phyloP scores from a whole-genome alignment of 1,139 yeast species.

The Zygotorulaspora mrakii region DNA sequence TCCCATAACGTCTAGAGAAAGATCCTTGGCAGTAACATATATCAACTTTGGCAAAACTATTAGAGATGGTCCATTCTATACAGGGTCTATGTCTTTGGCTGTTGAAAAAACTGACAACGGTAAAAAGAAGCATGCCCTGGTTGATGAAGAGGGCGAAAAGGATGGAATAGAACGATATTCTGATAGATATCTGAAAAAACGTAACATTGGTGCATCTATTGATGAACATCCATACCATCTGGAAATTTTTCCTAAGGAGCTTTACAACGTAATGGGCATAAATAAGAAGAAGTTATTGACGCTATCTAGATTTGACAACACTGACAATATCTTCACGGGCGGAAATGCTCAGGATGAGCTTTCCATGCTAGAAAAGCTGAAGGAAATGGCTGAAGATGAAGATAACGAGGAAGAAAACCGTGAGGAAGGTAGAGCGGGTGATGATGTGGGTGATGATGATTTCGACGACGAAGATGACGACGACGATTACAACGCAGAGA shows the following conservation, averaged over 20 bases:
- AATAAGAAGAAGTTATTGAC: conserved; percentile 53
- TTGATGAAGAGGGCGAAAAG: conserved; percentile 43
- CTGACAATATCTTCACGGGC: conserved; percentile 41
- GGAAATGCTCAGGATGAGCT: conserved; percentile 38
- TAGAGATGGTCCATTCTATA: conserved; percentile 72
- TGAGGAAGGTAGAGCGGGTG: conserved; percentile 58
- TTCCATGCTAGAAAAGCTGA: conserved; percentile 53
- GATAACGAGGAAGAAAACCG: conserved; percentile 51
- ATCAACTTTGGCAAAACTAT: conserved; percentile 55
- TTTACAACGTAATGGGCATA: conserved; percentile 71
- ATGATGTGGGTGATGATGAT: conserved; percentile 47
- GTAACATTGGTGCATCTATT: conserved; percentile 71
- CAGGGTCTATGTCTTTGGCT: conserved; percentile 48
- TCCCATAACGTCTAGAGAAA: conserved; percentile 52
- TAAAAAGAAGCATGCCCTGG: conserved; percentile 12
- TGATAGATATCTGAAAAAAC: conserved; percentile 67
- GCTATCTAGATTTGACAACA: conserved; percentile 47
- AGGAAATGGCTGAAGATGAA: conserved; percentile 56
- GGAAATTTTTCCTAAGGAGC: conserved; percentile 74
- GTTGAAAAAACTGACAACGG: conserved; percentile 25
- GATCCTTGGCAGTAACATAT: conserved; percentile 59
- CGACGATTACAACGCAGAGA: conserved; percentile 77
- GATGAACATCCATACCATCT: conserved; percentile 78
- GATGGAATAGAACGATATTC: conserved; percentile 72
- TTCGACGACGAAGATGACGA: conserved; percentile 77